A percentile compares a stretch with the other conserved stretches of the same genome.
phyloP scores from a whole-genome alignment of 768 basidiomycete species.

The Asterophora lycoperdoides region DNA sequence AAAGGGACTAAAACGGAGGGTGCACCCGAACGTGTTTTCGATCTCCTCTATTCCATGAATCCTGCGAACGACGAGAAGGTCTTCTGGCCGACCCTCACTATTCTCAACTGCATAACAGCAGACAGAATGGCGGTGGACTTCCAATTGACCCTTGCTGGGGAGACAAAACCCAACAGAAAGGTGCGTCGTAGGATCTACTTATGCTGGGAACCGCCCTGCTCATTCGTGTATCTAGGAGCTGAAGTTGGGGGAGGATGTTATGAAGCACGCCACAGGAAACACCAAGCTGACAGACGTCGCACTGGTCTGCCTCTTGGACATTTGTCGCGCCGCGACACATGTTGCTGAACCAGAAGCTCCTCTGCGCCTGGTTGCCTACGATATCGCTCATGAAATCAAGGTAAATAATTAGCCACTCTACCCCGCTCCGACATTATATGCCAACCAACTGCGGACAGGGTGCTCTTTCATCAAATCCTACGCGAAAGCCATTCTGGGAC shows the following conservation, averaged over 20 bases:
- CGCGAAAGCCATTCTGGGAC: constrained; percentile 70
- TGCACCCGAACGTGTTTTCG: constrained; percentile 83
- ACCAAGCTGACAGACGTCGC: constrained; percentile 65
- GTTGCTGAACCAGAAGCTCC: constrained; percentile 54
- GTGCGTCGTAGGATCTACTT: constrained; percentile 18
- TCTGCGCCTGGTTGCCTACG: constrained; percentile 59
- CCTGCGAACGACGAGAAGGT: constrained; percentile 43
- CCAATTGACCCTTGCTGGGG: constrained; percentile 31
- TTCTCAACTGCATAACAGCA: constrained; percentile 68
- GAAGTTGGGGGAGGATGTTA: constrained; percentile 58
- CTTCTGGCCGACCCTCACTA: constrained; percentile 81
- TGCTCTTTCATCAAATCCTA: constrained; percentile 29
- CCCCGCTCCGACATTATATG: not conserved
- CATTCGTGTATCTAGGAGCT: constrained; percentile 34
- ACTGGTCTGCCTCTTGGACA: constrained; percentile 69
- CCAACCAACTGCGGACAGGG: constrained; percentile 16
- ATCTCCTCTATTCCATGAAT: constrained; percentile 57
- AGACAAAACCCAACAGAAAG: constrained; percentile 35
- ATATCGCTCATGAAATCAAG: constrained; percentile 79
- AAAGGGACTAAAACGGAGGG: constrained; percentile 63
- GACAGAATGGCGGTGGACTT: constrained; percentile 66
- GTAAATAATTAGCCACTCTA: constrained; percentile 31
- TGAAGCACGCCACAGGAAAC: constrained; percentile 50
- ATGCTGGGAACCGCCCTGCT: not conserved
- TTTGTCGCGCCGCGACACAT: constrained; percentile 68